phyloP scores from a whole-genome alignment of 2,329 filamentous ascomycete genomes.

The Scolecobasidium constrictum region DNA sequence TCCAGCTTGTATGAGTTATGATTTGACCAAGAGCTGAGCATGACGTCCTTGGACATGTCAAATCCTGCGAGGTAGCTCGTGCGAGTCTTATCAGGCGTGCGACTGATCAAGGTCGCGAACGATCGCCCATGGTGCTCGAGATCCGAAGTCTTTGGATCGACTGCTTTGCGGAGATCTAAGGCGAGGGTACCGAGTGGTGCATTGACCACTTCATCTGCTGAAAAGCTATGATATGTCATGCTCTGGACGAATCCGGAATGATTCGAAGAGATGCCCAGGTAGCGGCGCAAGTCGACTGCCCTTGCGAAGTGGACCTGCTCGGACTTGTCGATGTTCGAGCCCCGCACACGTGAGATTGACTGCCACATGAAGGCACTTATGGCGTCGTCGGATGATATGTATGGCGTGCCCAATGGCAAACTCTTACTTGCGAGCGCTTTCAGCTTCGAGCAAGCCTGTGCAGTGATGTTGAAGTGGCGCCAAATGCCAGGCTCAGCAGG shows the following conservation, averaged over 20 bases:
- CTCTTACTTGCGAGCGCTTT: conserved; percentile 28
- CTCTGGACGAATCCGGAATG: conserved; percentile 41
- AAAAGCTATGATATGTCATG: conserved; percentile 30
- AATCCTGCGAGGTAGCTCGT: conserved; percentile 17
- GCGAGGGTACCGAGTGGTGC: neutral
- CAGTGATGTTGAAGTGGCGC: conserved; percentile 35
- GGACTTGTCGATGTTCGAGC: conserved; percentile 19
- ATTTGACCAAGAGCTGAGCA: too few species aligned
- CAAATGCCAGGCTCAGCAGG: conserved; percentile 21
- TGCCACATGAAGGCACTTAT: conserved; percentile 43
- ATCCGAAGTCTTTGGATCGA: neutral
- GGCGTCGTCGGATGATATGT: conserved; percentile 44
- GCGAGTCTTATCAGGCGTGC: conserved; percentile 20
- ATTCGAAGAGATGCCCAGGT: conserved; percentile 28
- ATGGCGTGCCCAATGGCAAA: conserved; percentile 17
- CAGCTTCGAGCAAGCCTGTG: conserved; percentile 25
- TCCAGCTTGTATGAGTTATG: too few species aligned
- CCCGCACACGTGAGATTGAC: conserved; percentile 30
- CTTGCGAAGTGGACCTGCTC: conserved; percentile 22
- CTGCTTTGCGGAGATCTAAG: neutral
- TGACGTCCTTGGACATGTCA: neutral
- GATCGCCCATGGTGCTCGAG: neutral
- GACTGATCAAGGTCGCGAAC: conserved; percentile 6
- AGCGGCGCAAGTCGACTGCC: conserved; percentile 37
- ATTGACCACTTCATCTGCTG: conserved; percentile 13